Percentiles rank a stretch among this genome's conserved stretches.
phyloP scores from a whole-genome alignment of 129 eudicot species.

The Gnaphalium uliginosum region DNA sequence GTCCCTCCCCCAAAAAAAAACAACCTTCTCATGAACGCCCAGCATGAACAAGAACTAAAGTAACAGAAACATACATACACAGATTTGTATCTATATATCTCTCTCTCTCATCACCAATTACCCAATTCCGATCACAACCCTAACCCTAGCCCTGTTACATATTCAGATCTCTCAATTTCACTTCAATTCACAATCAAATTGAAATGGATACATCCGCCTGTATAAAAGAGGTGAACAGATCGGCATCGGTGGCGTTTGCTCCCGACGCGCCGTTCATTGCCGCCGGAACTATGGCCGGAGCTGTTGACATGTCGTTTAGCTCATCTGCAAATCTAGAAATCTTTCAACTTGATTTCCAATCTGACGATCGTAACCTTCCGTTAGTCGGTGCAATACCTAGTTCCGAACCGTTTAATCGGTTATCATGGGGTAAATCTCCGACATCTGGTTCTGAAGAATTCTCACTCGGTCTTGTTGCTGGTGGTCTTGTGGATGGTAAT shows the following conservation, averaged over 20 bases:
- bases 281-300: slow-evolving; percentile 99
- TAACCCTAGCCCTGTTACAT: slow-evolving; percentile 25
- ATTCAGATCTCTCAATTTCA: slow-evolving; percentile 26
- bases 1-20: too few species aligned
- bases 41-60: too few species aligned
- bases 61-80: neutral
- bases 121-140: slow-evolving; percentile 33
- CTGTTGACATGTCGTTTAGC: slow-evolving; percentile 93
- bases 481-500: slow-evolving; percentile 90
- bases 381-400: slow-evolving; percentile 59
- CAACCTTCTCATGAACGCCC: too few species aligned
- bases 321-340: slow-evolving; percentile 91
- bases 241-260: slow-evolving; percentile 92
- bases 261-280: slow-evolving; percentile 87
- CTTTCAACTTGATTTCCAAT: slow-evolving; percentile 81
- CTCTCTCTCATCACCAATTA: slow-evolving; percentile 27
- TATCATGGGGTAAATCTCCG: slow-evolving; percentile 80
- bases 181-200: slow-evolving; percentile 3
- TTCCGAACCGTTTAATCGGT: slow-evolving; percentile 86
- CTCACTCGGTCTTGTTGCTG: slow-evolving; percentile 79
- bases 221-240: slow-evolving; percentile 85
- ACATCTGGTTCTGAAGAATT: slow-evolving; percentile 58
- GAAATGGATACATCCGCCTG: slow-evolving; percentile 47
- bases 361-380: slow-evolving; percentile 71
- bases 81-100: slow-evolving; percentile 7